Evolutionary conservation across 257 asterid species (phyloP), one percentile per base, ranked within the genome.

Genomic region (Striga asiatica): DNA sequence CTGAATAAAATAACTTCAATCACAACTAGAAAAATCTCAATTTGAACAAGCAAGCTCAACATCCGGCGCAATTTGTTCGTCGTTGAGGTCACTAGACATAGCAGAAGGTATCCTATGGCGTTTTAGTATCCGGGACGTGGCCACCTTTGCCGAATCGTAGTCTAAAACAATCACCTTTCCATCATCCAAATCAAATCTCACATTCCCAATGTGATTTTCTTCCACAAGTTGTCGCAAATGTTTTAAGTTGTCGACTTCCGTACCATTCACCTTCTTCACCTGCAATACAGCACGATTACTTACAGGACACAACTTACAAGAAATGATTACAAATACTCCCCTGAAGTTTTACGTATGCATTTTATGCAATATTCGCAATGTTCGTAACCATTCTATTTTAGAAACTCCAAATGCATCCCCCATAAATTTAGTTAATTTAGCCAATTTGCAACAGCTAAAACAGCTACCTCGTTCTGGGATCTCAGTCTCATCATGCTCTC

Each of bases 171-270:
- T 81, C 52, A 91, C 95, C 64, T 87, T 81, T 16, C 82, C 98
- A 7, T 91, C 96, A 32, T 91, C 98, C 81, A 91, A 69, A 75
- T 91, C 98, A 12, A 91, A 83, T 43, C 98, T 81, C 39, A 91
- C 74, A 16, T 43, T 69, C 60, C 71, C 85, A 39, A 58, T 32
- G 62, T 46, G 65, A 57, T 83, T 61, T 19, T 78, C 94, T 68
- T 84, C 96, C 70, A 91, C 96, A 3, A 91, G 96, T 61, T 68
- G 77, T 12, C 84, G 71, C 14, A 91, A 50, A 72, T 91, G 98
- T 61, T 77, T 83, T 82, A 91, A 68, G 72, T 91, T 91, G 66
- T 79, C 70, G 21, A 91, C 85, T 67, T 80, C 92, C 1, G 78
- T 42, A 17, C 93, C 89, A 16, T 80, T 80, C 6, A 91, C 96